Percentiles rank a stretch among this genome's conserved stretches.
These are phyloP conservation scores for Sarcocystis neurona DNA, from an alignment of 169 alveolate genomes.

Conservation along the genomic window DNA sequence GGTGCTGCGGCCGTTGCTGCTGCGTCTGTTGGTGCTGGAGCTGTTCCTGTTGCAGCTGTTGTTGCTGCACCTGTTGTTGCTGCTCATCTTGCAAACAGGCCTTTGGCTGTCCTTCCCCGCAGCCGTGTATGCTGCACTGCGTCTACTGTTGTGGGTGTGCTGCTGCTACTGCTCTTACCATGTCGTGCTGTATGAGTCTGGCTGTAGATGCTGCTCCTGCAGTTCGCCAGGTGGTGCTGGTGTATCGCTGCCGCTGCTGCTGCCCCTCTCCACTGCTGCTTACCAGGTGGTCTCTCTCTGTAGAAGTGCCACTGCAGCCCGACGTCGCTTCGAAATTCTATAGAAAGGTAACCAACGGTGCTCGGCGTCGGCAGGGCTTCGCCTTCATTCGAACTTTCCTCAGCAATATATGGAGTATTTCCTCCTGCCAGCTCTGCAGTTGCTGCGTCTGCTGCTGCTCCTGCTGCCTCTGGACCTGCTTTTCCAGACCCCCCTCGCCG, in stretches of 20 bases:
- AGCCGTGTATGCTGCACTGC: not conserved
- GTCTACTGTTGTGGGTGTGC: not conserved
- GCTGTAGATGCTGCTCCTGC: slow-evolving; percentile 22
- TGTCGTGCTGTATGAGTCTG: not conserved
- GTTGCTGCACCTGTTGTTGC: not conserved
- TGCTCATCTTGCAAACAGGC: not conserved
- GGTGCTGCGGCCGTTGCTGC: not conserved
- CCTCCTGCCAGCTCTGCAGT: not conserved
- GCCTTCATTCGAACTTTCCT: too few relatives aligned
- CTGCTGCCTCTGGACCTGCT: slow-evolving; percentile 36
- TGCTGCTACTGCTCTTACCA: not conserved
- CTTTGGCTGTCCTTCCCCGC: not conserved
- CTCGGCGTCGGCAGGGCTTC: not conserved
- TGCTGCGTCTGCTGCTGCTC: slow-evolving; percentile 30
- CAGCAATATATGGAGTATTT: not conserved
- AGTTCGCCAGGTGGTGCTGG: not conserved
- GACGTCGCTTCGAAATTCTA: slow-evolving; percentile 51
- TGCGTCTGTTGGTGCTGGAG: not conserved
- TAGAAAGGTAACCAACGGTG: slow-evolving; percentile 2
- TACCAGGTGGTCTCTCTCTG: slow-evolving; percentile 40
- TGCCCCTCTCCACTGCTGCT: not conserved
- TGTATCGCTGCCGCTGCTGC: not conserved
- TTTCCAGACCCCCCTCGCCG: too few relatives aligned
- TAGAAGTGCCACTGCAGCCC: slow-evolving; percentile 51
- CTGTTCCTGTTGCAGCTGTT: not conserved